Evolutionary conservation across 345 rosid species (phyloP), one percentile per base, ranked within the genome.

Genomic region (Euclidium syriacum): DNA sequence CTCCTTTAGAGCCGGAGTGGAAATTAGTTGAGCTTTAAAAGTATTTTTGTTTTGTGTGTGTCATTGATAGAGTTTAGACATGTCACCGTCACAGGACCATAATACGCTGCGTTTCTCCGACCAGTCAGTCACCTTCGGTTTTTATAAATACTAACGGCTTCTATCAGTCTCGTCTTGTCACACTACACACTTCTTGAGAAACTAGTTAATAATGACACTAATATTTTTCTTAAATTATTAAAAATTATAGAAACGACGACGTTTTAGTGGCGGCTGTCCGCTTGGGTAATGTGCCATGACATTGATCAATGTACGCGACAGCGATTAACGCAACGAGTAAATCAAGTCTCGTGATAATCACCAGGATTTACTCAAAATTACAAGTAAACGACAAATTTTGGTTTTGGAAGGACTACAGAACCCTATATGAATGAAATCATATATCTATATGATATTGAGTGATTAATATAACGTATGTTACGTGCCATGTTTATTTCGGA

Each of bases 81-180:
- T 34, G 39, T 53, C 39, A 25, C 29, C 14, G 44, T 35, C 62
- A 46, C 2, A 44, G 63, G 70, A 56, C 70, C 70, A 34, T 44
- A 33, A n/a, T 5, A 54, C 34, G 54, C 62, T 53, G 35, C 38
- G 54, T 33, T 65, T 32, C 35, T 32, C 46, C 32, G 42, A 64
- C 68, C 20, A 29, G 51, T 39, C 16, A 53, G 24, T 32, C 24
- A 23, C 51, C 68, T 20, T 49, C 60, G 42, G 26, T 40, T 52
- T 52, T 42, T 64, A n/a, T n/a, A 17, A 29, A 64, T 52, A 43
- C 29, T 23, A 53, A 65, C 62, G 70, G 62, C 62, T 65, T 3
- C 43, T 33, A 15, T 33, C 46, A 54, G 47, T 34, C 44, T 43
- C 19, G 70, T 54, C 55, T 34, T 65, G 70, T 65, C 70, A 54